Evolutionary conservation across 176 grass and related monocot species (phyloP), one percentile per base, ranked within the genome.

Genomic region (Echinochloa phyllopogon): DNA sequence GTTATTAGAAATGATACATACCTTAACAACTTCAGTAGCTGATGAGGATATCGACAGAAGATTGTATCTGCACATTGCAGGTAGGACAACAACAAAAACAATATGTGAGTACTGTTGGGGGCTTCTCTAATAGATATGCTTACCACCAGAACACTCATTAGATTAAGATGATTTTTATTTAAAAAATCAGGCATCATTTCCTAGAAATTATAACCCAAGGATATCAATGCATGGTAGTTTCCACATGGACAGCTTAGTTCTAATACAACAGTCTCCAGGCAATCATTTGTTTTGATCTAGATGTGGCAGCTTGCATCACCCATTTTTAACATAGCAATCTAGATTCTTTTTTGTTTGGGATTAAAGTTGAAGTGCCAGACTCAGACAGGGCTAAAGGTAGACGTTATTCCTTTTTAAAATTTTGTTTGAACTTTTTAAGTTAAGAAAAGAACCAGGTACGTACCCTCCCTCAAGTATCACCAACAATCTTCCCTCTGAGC

Each of bases 391-490:
- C 51, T 55, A 55, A 55, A 55, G 51, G 20, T 55, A 6, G 21
- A 58, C 29, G 29, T 33, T 33, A 33, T 59, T 59, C 56, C 8
- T 59, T 70, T 72, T 56, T 47, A 3, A 59, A 41, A 4, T 13
- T 68, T 21, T 47, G 38, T 81, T 82, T 78, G 49, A 77, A 77
- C 53, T 66, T 72, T 62, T 10, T 33, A 72, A 55, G 25, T 66
- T 56, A 72, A 83, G 33, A 33, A 59, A 59, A 69, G 41, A 85
- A 40, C 25, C 38, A 85, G 40, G 43, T 74, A 81, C 89, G 0
- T 77, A 98, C 96, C 96, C 96, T 94, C 93, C 96, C 87, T 98
- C 96, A 75, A 98, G 93, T 85, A 98, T 90, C 82, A 98, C 86
- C 91, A 98, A 86, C 80, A 98, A 87, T 82, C 82, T 98, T 75